These are phyloP conservation scores for Rubus idaeus DNA, from an alignment of 306 rosid species.

Conservation along the genomic window DNA sequence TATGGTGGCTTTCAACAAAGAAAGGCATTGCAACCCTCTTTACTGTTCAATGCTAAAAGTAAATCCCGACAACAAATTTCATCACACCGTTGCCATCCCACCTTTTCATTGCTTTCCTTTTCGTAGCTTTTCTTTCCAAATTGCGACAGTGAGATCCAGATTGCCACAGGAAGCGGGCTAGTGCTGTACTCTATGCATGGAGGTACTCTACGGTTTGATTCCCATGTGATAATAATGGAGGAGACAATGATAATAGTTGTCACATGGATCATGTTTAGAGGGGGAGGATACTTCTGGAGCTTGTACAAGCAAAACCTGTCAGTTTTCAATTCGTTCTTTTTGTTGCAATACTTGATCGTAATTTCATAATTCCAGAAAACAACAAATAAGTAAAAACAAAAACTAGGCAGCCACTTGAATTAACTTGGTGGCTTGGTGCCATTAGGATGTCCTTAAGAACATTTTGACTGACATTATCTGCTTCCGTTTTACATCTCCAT, in stretches of 20 bases:
- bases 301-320: not conserved
- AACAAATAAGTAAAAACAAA: not conserved
- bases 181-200: too few species aligned
- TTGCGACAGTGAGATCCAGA: not conserved
- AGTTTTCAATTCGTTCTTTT: not conserved
- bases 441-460: not conserved
- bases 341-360: not conserved
- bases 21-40: not conserved
- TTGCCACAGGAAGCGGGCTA: not conserved
- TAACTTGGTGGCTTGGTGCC: not conserved
- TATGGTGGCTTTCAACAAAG: constrained; percentile 8
- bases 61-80: constrained; percentile 6
- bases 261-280: constrained; percentile 4
- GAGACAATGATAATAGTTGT: constrained; percentile 13
- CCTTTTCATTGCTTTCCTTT: not conserved
- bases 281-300: not conserved
- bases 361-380: constrained; percentile 6
- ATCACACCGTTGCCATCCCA: not conserved
- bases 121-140: not conserved
- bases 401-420: not conserved
- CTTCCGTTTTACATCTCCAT: too few species aligned
- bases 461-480: not conserved
- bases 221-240: constrained; percentile 2
- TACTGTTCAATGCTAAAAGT: not conserved
- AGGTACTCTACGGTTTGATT: not conserved